Evolutionary conservation across 352 stramenopile species (phyloP).

Genomic region (Pythium insidiosum): DNA sequence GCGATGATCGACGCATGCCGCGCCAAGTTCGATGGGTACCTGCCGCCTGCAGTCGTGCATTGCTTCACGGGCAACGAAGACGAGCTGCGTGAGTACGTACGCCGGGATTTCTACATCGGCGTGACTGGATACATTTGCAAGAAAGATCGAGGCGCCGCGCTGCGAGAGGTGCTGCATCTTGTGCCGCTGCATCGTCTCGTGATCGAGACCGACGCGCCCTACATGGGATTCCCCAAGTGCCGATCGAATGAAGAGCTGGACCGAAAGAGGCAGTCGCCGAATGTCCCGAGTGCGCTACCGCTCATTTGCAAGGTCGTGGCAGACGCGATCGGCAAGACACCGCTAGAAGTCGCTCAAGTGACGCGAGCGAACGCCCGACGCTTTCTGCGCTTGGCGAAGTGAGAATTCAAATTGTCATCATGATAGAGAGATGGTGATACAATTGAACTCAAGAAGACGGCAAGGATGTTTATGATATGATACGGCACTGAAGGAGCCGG

Average conservation of each 20-base stretch:
- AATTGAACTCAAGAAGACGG: too few relatives aligned
- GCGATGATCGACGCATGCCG: conserved; percentile 48
- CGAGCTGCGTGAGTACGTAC: conserved; percentile 72
- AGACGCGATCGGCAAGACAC: conserved; percentile 25
- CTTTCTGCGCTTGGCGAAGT: conserved; percentile 42
- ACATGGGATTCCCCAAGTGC: conserved; percentile 83
- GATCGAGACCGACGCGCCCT: conserved; percentile 90
- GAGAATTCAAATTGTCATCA: too few relatives aligned
- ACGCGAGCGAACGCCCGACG: conserved; percentile 61
- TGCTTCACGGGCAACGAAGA: conserved; percentile 84
- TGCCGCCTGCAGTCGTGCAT: conserved; percentile 74
- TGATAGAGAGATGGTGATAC: too few relatives aligned
- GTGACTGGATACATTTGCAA: conserved; percentile 90
- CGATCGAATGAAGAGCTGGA: conserved; percentile 22
- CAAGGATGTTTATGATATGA: too few relatives aligned
- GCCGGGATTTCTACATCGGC: conserved; percentile 83
- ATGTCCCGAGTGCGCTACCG: conserved; percentile 63
- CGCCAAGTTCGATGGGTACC: conserved; percentile 23
- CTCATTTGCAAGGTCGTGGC: conserved; percentile 51
- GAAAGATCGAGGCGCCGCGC: conserved; percentile 33
- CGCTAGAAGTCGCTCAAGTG: conserved; percentile 46
- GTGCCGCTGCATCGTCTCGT: conserved; percentile 79
- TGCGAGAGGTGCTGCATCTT: conserved; percentile 44
- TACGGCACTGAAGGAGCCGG: too few relatives aligned
- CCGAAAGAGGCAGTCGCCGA: conserved; percentile 67